Percentiles rank a stretch among this genome's conserved stretches.
Conservation (phyloP, 495 filamentous ascomycete species). For the Penicillium canescens region DNA sequence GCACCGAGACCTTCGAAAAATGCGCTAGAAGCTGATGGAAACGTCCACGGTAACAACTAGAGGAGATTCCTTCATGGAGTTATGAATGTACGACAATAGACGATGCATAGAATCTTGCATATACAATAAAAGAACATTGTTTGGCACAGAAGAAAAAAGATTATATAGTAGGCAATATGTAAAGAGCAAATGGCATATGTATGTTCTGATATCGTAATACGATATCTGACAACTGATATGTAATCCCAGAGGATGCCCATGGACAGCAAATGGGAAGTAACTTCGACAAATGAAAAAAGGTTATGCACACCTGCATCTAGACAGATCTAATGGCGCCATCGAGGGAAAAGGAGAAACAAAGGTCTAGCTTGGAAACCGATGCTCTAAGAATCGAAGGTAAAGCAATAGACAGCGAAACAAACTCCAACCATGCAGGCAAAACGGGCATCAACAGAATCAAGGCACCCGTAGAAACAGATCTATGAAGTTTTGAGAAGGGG, state of each 20-base stretch:
- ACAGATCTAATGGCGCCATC: not conserved
- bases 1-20: too few relatives aligned
- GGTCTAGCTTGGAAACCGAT: not conserved
- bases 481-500: not conserved
- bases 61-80: not conserved
- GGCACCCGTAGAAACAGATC: not conserved
- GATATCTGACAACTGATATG: too few relatives aligned
- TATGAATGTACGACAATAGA: slow-evolving; percentile 14
- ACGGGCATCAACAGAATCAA: slow-evolving; percentile 1
- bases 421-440: slow-evolving; percentile 11
- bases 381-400: slow-evolving; percentile 1
- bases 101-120: slow-evolving; percentile 1
- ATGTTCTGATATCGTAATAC: too few relatives aligned
- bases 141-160: too few relatives aligned
- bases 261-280: not conserved
- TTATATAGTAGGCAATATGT: too few relatives aligned
- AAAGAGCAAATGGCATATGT: too few relatives aligned
- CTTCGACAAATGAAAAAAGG: not conserved
- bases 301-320: not conserved
- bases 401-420: not conserved
- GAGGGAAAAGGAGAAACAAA: not conserved
- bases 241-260: not conserved
- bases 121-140: not conserved
- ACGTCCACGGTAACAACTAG: too few relatives aligned
- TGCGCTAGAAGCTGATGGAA: not conserved